These are phyloP conservation scores for Ramicandelaber brevisporus DNA, from an alignment of 192 early-diverging fungal species.

Conservation along the genomic window DNA sequence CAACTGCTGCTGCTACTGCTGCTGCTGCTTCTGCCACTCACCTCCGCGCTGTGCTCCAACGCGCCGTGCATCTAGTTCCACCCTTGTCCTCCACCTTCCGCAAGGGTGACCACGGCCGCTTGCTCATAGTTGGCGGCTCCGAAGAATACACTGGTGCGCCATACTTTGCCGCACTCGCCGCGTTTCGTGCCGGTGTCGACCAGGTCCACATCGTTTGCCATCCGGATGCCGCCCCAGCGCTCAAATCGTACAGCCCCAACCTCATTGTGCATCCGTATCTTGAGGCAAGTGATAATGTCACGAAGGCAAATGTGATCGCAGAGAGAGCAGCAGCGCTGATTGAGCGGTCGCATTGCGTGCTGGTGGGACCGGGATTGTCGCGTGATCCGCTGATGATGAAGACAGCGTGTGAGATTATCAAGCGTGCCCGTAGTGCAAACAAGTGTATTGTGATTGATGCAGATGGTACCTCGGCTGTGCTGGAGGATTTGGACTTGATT, in stretches of 20 bases:
- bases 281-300: constrained; percentile 9
- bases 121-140: constrained; percentile 12
- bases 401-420: constrained; percentile 36
- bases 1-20: too few relatives aligned
- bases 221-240: constrained; percentile 36
- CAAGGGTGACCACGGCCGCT: constrained; percentile 16
- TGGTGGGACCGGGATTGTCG: constrained; percentile 80
- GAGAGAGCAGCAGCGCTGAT: constrained; percentile 22
- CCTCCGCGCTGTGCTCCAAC: too few relatives aligned
- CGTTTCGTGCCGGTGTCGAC: constrained; percentile 44
- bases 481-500: constrained; percentile 39
- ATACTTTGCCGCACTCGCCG: constrained; percentile 31
- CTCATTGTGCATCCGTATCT: constrained; percentile 87
- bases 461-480: constrained; percentile 62
- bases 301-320: constrained; percentile 10
- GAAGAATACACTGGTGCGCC: constrained; percentile 74
- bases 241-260: constrained; percentile 66
- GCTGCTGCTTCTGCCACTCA: too few relatives aligned
- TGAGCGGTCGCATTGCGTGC: constrained; percentile 51
- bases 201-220: constrained; percentile 72
- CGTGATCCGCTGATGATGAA: constrained; percentile 41
- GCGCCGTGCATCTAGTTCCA: constrained; percentile 12
- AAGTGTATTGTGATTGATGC: constrained; percentile 81
- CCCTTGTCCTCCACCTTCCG: constrained; percentile 11
- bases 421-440: constrained; percentile 22